Evolutionary conservation across 1,284 basidiomycete genomes (phyloP), one percentile per base, ranked within the genome.

Genomic region (Coriolopsis trogii): DNA sequence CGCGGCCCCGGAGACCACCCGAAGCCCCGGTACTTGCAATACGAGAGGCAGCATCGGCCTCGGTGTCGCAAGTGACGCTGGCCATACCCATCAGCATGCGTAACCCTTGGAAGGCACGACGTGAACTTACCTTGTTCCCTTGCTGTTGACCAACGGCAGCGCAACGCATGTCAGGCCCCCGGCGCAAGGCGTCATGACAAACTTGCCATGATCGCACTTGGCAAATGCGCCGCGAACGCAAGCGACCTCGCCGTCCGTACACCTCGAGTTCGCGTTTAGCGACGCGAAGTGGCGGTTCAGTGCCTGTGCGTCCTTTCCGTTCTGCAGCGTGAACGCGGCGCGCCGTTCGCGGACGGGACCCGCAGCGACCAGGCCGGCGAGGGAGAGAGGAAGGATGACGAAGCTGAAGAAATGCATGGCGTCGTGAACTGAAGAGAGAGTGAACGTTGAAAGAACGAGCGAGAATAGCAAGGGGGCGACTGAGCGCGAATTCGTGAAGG

Each of bases 101-200:
- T 30, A 21, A 3, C 4, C 18, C 28, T 23, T 10, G 4, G 25
- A 31, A 15, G 10, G 12, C 15, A n/a, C 20, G 25, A 26, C 16
- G 45, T 20, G 34, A 41, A 49, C 47, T 20, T 21, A 50, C 60
- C 58, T 60, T 12, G 51, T 84, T 29, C 81, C 82, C 4, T 70
- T 59, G 38, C 62, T 68, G 66, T 82, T 81, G 31, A 83, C 80
- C 25, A 84, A 72, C 16, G 82, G 82, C 26, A 84, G 74, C 1
- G 80, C 80, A 23, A 72, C 70, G 60, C 82, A 85, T 9, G 64
- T 68, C 23, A 70, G 59, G 1, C 69, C 68, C 25, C 66, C 65
- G n/a, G 67, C 67, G 54, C 82, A 84, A 0, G 62, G 56, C 2
- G 72, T 74, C 25, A 69, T 49, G 2, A 66, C 69, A 45, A 81